A percentile compares a stretch with the other conserved stretches of the same genome.
These are phyloP conservation scores for Cladosporium sp. DNA, from an alignment of 2,329 filamentous ascomycete genomes.

Conservation along the genomic window DNA sequence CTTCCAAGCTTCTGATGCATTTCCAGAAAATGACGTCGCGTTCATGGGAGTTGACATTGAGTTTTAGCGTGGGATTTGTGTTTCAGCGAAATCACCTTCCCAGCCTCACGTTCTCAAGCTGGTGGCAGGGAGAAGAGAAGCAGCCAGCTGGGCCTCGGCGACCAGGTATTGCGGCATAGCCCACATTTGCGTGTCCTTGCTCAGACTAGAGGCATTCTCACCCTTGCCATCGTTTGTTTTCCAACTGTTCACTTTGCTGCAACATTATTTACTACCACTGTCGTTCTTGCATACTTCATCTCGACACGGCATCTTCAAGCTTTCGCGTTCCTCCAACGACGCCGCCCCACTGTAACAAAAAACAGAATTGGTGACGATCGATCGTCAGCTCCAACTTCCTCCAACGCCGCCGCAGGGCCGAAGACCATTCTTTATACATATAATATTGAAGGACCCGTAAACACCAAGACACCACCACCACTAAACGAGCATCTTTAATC, in stretches of 20 bases:
- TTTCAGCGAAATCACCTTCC: no score
- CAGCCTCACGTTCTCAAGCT: no score
- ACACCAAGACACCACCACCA: neutral
- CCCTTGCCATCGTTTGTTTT: neutral
- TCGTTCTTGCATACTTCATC: neutral
- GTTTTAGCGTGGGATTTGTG: no score
- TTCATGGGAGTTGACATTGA: no score
- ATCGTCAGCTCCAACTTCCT: constrained; percentile 8
- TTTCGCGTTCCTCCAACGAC: constrained; percentile 12
- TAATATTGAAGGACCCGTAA: neutral
- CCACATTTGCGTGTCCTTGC: neutral
- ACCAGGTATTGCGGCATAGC: no score
- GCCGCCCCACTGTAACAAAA: constrained; percentile 4
- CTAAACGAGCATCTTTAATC: neutral
- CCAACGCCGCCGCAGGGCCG: neutral
- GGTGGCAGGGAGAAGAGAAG: no score
- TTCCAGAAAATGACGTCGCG: no score
- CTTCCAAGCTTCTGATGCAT: no score
- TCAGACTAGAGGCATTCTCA: neutral
- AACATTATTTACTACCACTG: no score
- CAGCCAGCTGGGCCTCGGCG: no score
- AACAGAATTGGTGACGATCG: constrained; percentile 8
- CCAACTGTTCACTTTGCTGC: neutral
- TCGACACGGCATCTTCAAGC: neutral
- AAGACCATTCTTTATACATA: neutral